A percentile compares a stretch with the other conserved stretches of the same genome.
phyloP scores from a whole-genome alignment of 805 yeast species.

The Candida xyloterini region DNA sequence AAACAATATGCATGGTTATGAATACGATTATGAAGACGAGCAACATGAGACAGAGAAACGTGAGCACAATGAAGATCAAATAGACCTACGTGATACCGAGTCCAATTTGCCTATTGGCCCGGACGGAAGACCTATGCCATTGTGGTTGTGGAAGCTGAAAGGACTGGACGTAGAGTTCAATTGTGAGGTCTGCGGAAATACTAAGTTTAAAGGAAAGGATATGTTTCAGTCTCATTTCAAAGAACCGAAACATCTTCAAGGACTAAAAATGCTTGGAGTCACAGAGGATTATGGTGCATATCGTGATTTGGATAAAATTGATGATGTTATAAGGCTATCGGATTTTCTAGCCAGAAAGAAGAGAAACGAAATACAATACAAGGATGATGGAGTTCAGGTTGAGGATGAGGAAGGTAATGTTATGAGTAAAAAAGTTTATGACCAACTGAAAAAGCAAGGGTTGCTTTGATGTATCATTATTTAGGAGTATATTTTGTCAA shows the following conservation, averaged over 20 bases:
- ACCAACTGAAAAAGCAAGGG: slow-evolving; percentile 87
- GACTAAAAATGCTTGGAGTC: slow-evolving; percentile 73
- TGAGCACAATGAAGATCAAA: slow-evolving; percentile 25
- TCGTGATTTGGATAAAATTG: slow-evolving; percentile 61
- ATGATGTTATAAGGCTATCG: slow-evolving; percentile 67
- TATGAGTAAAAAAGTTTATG: slow-evolving; percentile 77
- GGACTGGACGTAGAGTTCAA: slow-evolving; percentile 70
- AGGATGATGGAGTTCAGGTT: slow-evolving; percentile 66
- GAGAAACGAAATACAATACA: slow-evolving; percentile 38
- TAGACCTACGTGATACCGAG: slow-evolving; percentile 40
- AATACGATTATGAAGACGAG: slow-evolving; percentile 28
- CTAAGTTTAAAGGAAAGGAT: slow-evolving; percentile 67
- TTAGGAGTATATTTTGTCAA: slow-evolving; percentile 43
- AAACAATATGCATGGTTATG: slow-evolving; percentile 31
- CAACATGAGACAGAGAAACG: slow-evolving; percentile 18
- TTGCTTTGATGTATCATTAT: slow-evolving; percentile 43
- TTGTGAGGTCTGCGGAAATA: slow-evolving; percentile 88
- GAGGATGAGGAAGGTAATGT: slow-evolving; percentile 94
- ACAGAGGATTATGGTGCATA: slow-evolving; percentile 45
- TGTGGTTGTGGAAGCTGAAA: slow-evolving; percentile 86
- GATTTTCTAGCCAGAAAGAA: slow-evolving; percentile 38
- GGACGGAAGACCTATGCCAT: slow-evolving; percentile 91
- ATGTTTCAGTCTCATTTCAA: slow-evolving; percentile 72
- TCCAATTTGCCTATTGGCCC: slow-evolving; percentile 73
- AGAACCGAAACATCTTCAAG: slow-evolving; percentile 67